These are phyloP conservation scores for Phyllosticta capitalensis DNA, from an alignment of 2,329 filamentous ascomycete genomes.

Conservation along the genomic window DNA sequence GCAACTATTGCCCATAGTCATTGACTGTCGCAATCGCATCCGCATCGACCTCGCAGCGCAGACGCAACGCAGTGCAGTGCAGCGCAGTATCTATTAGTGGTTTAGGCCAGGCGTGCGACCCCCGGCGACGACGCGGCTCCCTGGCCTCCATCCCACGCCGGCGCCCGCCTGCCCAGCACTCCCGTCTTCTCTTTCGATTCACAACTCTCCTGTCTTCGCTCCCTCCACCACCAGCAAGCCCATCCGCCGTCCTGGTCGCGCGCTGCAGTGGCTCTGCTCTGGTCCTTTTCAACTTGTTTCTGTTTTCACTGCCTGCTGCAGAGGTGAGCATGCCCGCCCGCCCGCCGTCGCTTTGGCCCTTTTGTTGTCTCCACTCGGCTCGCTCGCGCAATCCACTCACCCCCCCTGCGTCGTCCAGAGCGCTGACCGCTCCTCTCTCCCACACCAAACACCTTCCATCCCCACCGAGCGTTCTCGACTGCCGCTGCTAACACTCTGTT, in stretches of 20 bases:
- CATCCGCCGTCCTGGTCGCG: not conserved
- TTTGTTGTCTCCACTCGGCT: not conserved
- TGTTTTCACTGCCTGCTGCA: too few species aligned
- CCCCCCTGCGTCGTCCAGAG: constrained; percentile 9
- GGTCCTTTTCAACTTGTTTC: not conserved
- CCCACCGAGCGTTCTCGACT: not conserved
- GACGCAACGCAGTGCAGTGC: too few species aligned
- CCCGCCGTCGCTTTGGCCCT: not conserved
- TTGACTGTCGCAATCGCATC: not conserved
- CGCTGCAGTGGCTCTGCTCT: not conserved
- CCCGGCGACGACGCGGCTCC: not conserved
- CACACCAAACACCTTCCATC: constrained; percentile 9
- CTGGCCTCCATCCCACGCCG: not conserved
- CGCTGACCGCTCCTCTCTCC: constrained; percentile 10
- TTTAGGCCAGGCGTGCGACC: not conserved
- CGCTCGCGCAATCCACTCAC: constrained; percentile 4
- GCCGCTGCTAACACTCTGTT: constrained; percentile 4
- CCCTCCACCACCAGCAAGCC: not conserved
- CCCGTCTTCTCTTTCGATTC: not conserved
- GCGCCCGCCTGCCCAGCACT: too few species aligned
- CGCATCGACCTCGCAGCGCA: too few species aligned
- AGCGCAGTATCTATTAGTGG: not conserved
- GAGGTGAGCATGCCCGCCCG: not conserved
- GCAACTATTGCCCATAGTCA: too few species aligned
- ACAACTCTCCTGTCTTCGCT: not conserved